These are phyloP conservation scores for Sparassis latifolia DNA, from an alignment of 1,284 basidiomycete genomes.

Conservation along the genomic window DNA sequence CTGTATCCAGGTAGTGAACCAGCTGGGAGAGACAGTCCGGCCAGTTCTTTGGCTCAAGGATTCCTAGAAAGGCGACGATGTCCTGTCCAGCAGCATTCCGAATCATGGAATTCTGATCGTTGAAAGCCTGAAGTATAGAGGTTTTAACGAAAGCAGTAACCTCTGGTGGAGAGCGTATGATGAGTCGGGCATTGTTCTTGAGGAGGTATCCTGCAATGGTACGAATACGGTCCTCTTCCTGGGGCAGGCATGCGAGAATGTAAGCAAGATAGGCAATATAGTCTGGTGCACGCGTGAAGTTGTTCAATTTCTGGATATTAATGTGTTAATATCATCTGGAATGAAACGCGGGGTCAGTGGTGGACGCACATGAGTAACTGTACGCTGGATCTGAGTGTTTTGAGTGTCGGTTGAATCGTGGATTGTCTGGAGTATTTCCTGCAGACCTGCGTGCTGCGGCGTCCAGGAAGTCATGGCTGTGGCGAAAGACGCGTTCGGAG, in stretches of 20 bases:
- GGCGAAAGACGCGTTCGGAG: slow-evolving; percentile 20
- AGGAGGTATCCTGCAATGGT: slow-evolving; percentile 95
- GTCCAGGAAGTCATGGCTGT: slow-evolving; percentile 58
- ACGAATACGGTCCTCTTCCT: slow-evolving; percentile 87
- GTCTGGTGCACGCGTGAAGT: slow-evolving; percentile 84
- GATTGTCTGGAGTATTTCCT: slow-evolving; percentile 82
- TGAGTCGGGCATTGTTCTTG: slow-evolving; percentile 87
- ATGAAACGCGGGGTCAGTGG: slow-evolving; percentile 12
- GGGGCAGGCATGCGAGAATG: slow-evolving; percentile 76
- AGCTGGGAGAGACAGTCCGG: slow-evolving; percentile 85
- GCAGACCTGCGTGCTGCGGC: slow-evolving; percentile 71
- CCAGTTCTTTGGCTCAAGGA: slow-evolving; percentile 86
- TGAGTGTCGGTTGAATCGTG: slow-evolving; percentile 75
- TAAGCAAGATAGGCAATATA: slow-evolving; percentile 97
- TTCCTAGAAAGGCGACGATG: slow-evolving; percentile 81
- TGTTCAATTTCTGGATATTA: slow-evolving; percentile 72
- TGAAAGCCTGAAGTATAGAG: slow-evolving; percentile 77
- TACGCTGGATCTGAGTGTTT: slow-evolving; percentile 58
- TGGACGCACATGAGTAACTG: slow-evolving; percentile 66
- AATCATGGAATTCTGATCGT: slow-evolving; percentile 77
- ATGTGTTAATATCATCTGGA: slow-evolving; percentile 9
- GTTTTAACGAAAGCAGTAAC: slow-evolving; percentile 79
- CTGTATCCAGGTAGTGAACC: slow-evolving; percentile 70
- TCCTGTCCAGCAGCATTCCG: slow-evolving; percentile 89
- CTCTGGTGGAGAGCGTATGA: slow-evolving; percentile 59